Evolutionary conservation across 2,329 filamentous ascomycete species (phyloP), one percentile per base, ranked within the genome.

Genomic region (Colletotrichum liriopes): DNA sequence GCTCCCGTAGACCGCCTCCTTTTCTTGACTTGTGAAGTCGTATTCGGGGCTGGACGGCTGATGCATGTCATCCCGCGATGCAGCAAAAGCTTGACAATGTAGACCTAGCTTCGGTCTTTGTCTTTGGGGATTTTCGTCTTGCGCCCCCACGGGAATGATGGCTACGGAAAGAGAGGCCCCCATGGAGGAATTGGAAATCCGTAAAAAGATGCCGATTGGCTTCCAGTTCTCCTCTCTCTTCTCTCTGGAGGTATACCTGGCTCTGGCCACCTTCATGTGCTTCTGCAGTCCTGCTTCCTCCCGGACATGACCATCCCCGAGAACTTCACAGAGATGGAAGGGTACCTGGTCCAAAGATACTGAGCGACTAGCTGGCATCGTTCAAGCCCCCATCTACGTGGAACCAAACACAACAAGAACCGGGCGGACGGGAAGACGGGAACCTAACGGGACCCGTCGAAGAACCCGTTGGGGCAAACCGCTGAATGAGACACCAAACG

Each of bases 361-460:
- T 9, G 9, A 23, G 11, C 8, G 5, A 3, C 9, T 16, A 5
- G 11, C 12, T 12, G 11, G n/a, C 29, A 20, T 12, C 20, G 4
- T 37, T 55, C 32, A 4, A 2, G 20, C 20, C 49, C n/a, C 60
- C n/a, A 41, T 29, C 14, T 41, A n/a, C 35, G 47, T 16, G 37
- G 37, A 14, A 54, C 8, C 29, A n/a, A 23, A 41, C 18, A 39
- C 5, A 41, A 14, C 23, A 12, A 63, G 18, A 52, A 16, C 18
- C 49, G 45, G 39, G 39, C 43, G n/a, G 59, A 60, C 70, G 70
- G 70, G 65, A 65, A 72, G 59, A 64, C 70, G 70, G 70, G 70
- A 70, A 55, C 47, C 54, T 72, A 43, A 59, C 70, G 70, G 70
- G 67, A 60, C 39, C 70, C 70, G 70, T 70, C 51, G 54, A 72